These are phyloP conservation scores for Epichloe bromicola DNA, from an alignment of 2,329 filamentous ascomycete genomes.

Conservation along the genomic window DNA sequence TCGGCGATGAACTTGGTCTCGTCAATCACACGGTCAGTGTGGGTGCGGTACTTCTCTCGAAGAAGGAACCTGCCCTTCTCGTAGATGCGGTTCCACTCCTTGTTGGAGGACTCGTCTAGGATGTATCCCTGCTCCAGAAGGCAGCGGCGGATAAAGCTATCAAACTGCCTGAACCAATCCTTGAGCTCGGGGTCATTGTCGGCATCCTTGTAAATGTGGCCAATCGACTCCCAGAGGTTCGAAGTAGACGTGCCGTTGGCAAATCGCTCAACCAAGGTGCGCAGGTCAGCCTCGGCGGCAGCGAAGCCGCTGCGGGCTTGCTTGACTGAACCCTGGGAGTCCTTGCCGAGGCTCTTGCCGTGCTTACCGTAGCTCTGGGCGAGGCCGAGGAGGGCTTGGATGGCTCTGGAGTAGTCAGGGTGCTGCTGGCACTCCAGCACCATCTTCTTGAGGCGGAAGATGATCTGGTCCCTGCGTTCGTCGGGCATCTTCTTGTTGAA, in stretches of 20 bases:
- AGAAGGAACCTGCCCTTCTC: slow-evolving; percentile 78
- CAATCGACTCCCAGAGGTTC: slow-evolving; percentile 73
- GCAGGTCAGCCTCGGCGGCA: slow-evolving; percentile 60
- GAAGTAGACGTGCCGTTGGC: slow-evolving; percentile 87
- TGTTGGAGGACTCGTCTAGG: slow-evolving; percentile 64
- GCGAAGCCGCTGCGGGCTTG: slow-evolving; percentile 56
- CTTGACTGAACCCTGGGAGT: slow-evolving; percentile 56
- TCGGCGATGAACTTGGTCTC: slow-evolving; percentile 81
- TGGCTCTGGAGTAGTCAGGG: slow-evolving; percentile 83
- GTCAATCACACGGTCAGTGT: slow-evolving; percentile 77
- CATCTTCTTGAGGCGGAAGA: slow-evolving; percentile 95
- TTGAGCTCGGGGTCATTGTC: slow-evolving; percentile 77
- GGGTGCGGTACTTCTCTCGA: slow-evolving; percentile 72
- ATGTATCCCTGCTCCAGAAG: slow-evolving; percentile 86
- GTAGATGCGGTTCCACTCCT: slow-evolving; percentile 74
- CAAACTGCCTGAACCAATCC: slow-evolving; percentile 72
- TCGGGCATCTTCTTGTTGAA: slow-evolving; percentile 76
- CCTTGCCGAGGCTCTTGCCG: slow-evolving; percentile 48
- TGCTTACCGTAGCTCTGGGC: slow-evolving; percentile 78
- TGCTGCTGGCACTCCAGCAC: slow-evolving; percentile 92
- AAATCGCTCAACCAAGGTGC: slow-evolving; percentile 85
- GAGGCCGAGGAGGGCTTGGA: slow-evolving; percentile 71
- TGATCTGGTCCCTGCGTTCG: slow-evolving; percentile 82
- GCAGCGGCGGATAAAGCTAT: slow-evolving; percentile 68
- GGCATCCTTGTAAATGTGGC: slow-evolving; percentile 74